Percentiles rank a stretch among this genome's conserved stretches.
Conservation (phyloP, 2,329 filamentous ascomycete genomes). For the Mariannaea sp. region DNA sequence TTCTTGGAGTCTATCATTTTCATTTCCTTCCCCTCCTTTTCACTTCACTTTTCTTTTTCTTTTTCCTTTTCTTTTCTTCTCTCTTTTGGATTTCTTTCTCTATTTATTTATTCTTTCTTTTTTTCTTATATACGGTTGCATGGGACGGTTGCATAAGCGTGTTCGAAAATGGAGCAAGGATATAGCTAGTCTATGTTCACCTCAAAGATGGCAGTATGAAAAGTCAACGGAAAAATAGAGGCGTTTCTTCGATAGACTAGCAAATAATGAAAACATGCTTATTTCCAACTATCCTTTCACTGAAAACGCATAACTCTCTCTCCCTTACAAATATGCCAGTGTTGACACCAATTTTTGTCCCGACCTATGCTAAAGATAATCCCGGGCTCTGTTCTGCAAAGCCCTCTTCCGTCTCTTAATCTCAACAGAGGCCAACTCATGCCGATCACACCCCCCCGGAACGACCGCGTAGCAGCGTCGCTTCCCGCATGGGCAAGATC, state of each 20-base stretch:
- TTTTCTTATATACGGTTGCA: not conserved
- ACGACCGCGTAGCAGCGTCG: constrained; percentile 24
- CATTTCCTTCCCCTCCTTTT: too few species aligned
- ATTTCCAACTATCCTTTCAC: too few species aligned
- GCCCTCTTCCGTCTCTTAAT: constrained; percentile 1
- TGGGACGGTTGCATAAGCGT: not conserved
- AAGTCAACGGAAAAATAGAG: constrained; percentile 1
- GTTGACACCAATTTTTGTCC: too few species aligned
- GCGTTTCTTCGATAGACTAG: not conserved
- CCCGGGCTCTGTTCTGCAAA: constrained; percentile 2
- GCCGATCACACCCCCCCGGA: constrained; percentile 16
- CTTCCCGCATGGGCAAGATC: constrained; percentile 26
- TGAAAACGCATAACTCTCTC: too few species aligned
- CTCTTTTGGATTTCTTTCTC: too few species aligned
- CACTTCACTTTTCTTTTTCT: too few species aligned
- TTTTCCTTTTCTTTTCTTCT: too few species aligned
- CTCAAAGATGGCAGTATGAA: not conserved
- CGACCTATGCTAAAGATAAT: not conserved
- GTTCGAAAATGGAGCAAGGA: not conserved
- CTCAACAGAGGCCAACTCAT: constrained; percentile 13
- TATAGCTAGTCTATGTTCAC: not conserved
- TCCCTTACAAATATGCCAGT: too few species aligned
- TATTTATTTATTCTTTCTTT: not conserved
- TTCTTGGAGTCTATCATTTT: too few species aligned
- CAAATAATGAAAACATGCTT: not conserved